Evolutionary conservation across 2,329 filamentous ascomycete genomes (phyloP), one percentile per base, ranked within the genome.

Genomic region (Claviceps cyperi): DNA sequence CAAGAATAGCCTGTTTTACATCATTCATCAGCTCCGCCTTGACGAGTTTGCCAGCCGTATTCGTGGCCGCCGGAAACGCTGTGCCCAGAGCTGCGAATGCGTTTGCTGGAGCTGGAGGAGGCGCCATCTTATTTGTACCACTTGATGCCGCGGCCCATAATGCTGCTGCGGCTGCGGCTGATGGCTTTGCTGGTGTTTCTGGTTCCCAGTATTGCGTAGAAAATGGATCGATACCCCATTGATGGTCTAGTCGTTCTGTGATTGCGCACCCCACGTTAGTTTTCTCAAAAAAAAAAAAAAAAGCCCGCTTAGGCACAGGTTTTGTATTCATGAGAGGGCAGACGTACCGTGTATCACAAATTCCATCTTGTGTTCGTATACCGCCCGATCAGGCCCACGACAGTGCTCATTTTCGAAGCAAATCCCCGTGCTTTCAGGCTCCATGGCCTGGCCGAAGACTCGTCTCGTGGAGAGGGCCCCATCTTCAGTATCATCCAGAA

Each of bases 401-500:
- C 71, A 68, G 54, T 68, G 62, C 38, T 59, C 63, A 60, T 84
- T 76, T 60, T 94, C 86, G 78, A 89, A 98, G 62, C 84, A 92
- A 9, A 97, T 69, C 0, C 91, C 92, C 3, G 81, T 87, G 61
- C 77, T 85, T 41, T 84, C 71, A 0, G 89, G 87, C 60, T 90
- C 79, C 59, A 94, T 74, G 55, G 86, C 81, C 32, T 81, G 80
- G 71, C 77, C 58, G 77, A 67, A 82, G 65, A 62, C 77, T 69
- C 71, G 77, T 75, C 64, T 72, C 55, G 66, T 71, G 62, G 21
- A 43, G 13, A 66, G 68, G 52, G 69, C 76, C 60, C 65, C 61
- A 53, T 92, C 86, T 49, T 94, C 86, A 5, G 86, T 86, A 58
- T 94, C 87, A 57, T 95, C 90, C 1, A 96, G 72, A 60, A 96